These are phyloP conservation scores for Dendrothele bispora DNA, from an alignment of 768 basidiomycete genomes.

Conservation along the genomic window DNA sequence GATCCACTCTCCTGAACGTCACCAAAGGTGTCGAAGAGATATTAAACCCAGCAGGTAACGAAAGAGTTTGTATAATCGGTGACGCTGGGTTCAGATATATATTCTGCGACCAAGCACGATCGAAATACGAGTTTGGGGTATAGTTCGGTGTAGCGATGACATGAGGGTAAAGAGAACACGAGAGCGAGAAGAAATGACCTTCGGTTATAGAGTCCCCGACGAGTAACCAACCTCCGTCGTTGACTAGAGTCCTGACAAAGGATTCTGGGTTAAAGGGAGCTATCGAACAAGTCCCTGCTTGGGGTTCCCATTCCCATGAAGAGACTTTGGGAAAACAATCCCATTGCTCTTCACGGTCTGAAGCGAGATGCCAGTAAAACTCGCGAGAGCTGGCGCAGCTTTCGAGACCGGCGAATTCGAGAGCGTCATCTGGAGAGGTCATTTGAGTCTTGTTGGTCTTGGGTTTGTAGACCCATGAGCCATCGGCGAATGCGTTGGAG, in stretches of 20 bases:
- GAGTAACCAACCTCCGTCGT: constrained; percentile 70
- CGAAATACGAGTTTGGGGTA: constrained; percentile 50
- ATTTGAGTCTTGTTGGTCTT: constrained; percentile 1
- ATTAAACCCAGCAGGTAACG: constrained; percentile 53
- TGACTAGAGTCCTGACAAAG: constrained; percentile 58
- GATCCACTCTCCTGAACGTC: constrained; percentile 64
- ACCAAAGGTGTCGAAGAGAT: constrained; percentile 60
- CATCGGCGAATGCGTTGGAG: constrained; percentile 3
- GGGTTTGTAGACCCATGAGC: constrained; percentile 3
- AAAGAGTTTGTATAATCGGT: constrained; percentile 40
- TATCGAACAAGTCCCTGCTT: constrained; percentile 40
- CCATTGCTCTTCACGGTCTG: constrained; percentile 41
- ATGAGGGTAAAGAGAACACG: constrained; percentile 65
- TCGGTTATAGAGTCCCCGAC: constrained; percentile 72
- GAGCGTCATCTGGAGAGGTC: neutral
- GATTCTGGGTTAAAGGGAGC: constrained; percentile 38
- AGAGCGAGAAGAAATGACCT: constrained; percentile 73
- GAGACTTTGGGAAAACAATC: constrained; percentile 53
- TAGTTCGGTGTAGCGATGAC: constrained; percentile 67
- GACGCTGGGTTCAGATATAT: constrained; percentile 61
- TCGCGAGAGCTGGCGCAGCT: constrained; percentile 67
- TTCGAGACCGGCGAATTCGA: constrained; percentile 47
- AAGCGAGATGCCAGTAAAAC: constrained; percentile 57
- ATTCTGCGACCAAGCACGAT: constrained; percentile 66
- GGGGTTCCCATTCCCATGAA: constrained; percentile 58